Evolutionary conservation across 768 basidiomycete genomes (phyloP), one percentile per base, ranked within the genome.

Genomic region (Lactarius akahatsu): DNA sequence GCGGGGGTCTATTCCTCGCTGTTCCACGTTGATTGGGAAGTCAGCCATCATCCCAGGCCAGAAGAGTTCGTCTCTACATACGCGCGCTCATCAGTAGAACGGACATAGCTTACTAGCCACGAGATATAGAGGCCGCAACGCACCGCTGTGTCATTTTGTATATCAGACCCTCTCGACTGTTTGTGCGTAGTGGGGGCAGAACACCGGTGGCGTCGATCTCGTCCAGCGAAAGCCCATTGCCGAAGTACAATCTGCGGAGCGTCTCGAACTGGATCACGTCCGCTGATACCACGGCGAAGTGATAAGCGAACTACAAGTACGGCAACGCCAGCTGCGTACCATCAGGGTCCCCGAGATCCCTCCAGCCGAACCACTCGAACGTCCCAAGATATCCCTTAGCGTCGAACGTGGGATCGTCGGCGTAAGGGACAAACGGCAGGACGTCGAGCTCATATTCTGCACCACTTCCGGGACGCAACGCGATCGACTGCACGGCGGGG

Each of bases 341-440:
- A 66, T 84, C 81, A 34, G 80, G 77, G 68, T 80, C 77, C 38
- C 67, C 67, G 63, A 78, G 45, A 1, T 61, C 32, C 68, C 85
- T 80, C 89, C 90, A 91, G 0, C 80, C 80, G 60, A 85, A 77
- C 2, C 72, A 72, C 10, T 71, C 72, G 72, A 88, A 82, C 5
- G 82, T 77, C 16, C 71, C 61, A 2, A 75, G 70, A 68, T 88
- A 82, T 18, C 59, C 70, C 3, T 55, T 36, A 40, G 73, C 75
- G 59, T 84, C 69, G 68, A 91, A 91, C 0, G 57, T 70, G 3
- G 80, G 79, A 54, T 90, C 88, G 70, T 91, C 88, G 0, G 83
- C 78, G 61, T 84, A 84, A 2, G 88, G 88, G 7, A 89, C 74
- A 72, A 89, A 91, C 2, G 79, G 78, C 79, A 89, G 81, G 26